Percentiles rank a stretch among this genome's conserved stretches.
Evolutionary conservation across 148 eudicot genomes (phyloP).

Genomic region (Arbutus unedo): DNA sequence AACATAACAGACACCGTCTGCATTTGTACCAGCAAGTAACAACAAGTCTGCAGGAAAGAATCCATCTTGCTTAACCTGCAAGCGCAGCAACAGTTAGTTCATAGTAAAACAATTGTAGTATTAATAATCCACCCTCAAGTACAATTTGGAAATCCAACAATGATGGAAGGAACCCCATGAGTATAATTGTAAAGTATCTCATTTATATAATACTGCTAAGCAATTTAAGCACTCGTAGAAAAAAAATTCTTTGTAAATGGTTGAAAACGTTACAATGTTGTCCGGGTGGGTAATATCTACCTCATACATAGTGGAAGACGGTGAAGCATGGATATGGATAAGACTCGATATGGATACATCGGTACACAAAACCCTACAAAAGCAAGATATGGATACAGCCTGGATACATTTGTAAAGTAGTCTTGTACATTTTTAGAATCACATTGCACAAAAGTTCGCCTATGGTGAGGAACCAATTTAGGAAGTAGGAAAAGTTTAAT

Average conservation of each 20-base stretch:
- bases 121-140: not conserved
- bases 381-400: too few species aligned
- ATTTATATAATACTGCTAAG: not conserved
- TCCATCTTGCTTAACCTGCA: slow-evolving; percentile 88
- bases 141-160: not conserved
- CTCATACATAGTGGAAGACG: not conserved
- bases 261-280: not conserved
- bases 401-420: too few species aligned
- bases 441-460: too few species aligned
- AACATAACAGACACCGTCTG: slow-evolving; percentile 93
- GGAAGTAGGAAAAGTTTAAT: too few species aligned
- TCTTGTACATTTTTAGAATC: too few species aligned
- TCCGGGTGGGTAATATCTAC: not conserved
- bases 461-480: too few species aligned
- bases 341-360: too few species aligned
- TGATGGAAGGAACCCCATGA: not conserved
- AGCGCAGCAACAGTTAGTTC: slow-evolving; percentile 16
- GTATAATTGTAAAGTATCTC: not conserved
- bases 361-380: too few species aligned
- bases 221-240: not conserved
- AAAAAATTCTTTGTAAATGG: not conserved
- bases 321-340: too few species aligned
- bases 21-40: slow-evolving; percentile 87
- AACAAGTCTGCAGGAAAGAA: slow-evolving; percentile 92
- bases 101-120: not conserved